Evolutionary conservation across 441 rosid species (phyloP), one percentile per base, ranked within the genome.

Genomic region (Populus hybrid): DNA sequence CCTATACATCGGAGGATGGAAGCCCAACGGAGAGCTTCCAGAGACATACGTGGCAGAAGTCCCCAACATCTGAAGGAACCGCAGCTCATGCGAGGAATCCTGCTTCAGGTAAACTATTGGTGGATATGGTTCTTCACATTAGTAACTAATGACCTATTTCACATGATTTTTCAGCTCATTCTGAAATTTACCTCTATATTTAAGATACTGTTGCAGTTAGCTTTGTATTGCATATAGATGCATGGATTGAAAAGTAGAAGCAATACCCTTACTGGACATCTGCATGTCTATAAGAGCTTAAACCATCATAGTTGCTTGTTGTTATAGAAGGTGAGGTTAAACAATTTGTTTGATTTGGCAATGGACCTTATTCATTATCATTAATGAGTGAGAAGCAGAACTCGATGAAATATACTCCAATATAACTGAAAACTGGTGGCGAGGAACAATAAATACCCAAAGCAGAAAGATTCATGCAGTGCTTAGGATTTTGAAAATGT

Each of bases 1-100:
- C 91, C 0, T 83, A 80, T 83, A 81, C 89, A 16, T 93, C 95
- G 1, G 93, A 90, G 78, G 92, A 89, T 79, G 98, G 92, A 72
- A 90, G 94, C 72, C 91, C 95, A 14, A 71, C 86, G 81, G 86
- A 84, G 53, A 90, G 90, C 69, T 86, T 85, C 42, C 91, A 75
- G 75, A 85, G 93, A 32, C 87, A 69, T 8, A 64, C 84, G 1
- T 81, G 90, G 92, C 94, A 88, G 57, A 97, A 94, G 86, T 89
- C 98, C 38, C 93, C 94, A 7, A 70, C 76, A 80, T 93, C 95
- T 57, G 96, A 91, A 74, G 89, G 84, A 79, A 75, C 81, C 8
- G 67, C 77, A 23, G 85, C 79, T 53, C 88, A 64, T 76, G 64
- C 57, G 73, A 85, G 87, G 75, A 86, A 87, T 76, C 84, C 90